phyloP scores from a whole-genome alignment of 139 green algal genomes.

The Chlamydomonas sp. region DNA sequence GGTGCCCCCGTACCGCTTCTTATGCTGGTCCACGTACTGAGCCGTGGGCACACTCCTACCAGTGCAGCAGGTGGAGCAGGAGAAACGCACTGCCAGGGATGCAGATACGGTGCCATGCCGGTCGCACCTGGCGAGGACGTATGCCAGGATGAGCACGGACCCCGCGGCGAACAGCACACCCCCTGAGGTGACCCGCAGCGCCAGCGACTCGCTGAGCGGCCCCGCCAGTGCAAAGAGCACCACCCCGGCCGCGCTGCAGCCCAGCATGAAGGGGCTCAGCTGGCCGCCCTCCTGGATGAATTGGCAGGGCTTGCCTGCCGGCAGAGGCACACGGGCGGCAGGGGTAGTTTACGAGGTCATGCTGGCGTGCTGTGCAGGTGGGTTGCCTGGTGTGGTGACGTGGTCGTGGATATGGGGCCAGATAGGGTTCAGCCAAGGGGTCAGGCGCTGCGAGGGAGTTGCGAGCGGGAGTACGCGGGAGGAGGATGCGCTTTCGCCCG shows the following conservation, averaged over 20 bases:
- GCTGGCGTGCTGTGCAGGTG: neutral
- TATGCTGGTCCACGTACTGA: too few relatives aligned
- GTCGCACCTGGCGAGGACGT: conserved; percentile 25
- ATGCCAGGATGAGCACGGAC: conserved; percentile 31
- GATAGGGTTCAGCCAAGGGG: too few relatives aligned
- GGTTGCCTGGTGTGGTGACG: neutral
- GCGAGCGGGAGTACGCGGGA: too few relatives aligned
- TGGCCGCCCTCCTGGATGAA: neutral
- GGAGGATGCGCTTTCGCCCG: neutral
- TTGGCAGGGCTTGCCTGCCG: neutral
- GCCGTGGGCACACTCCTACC: too few relatives aligned
- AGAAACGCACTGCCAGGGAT: too few relatives aligned
- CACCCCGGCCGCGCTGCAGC: neutral
- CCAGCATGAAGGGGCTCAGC: conserved; percentile 15
- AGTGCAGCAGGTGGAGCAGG: too few relatives aligned
- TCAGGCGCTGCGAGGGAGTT: too few relatives aligned
- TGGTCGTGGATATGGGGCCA: neutral
- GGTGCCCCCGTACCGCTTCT: too few relatives aligned
- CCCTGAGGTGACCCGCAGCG: conserved; percentile 40
- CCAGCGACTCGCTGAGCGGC: conserved; percentile 13
- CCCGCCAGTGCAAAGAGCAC: conserved; percentile 20
- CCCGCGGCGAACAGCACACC: conserved; percentile 31
- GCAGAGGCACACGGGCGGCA: too few relatives aligned
- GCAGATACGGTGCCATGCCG: too few relatives aligned
- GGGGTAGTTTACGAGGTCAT: too few relatives aligned